Evolutionary conservation across 192 early-diverging fungal species (phyloP).

Genomic region (Thoreauomyces humboldtii): DNA sequence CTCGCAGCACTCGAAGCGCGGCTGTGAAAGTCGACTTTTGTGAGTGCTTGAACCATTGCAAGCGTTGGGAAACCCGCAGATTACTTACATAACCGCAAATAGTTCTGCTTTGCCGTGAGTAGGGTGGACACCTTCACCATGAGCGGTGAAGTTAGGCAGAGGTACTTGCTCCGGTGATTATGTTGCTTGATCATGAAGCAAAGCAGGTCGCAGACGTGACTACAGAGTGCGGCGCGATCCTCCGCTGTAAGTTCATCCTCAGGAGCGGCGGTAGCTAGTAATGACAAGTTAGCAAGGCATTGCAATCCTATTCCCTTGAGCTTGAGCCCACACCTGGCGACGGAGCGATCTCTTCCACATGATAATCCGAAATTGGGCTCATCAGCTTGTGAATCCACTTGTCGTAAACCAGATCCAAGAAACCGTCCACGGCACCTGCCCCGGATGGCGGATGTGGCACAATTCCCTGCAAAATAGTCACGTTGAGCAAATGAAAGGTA

Average conservation of each 20-base stretch:
- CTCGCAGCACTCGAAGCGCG: slow-evolving; percentile 75
- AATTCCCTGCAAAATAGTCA: slow-evolving; percentile 8
- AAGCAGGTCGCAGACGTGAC: slow-evolving; percentile 74
- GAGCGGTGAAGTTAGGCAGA: slow-evolving; percentile 64
- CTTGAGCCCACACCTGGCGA: too few species aligned
- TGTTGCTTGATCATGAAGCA: slow-evolving; percentile 73
- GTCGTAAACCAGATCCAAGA: slow-evolving; percentile 78
- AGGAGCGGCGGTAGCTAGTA: too few species aligned
- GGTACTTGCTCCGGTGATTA: slow-evolving; percentile 72
- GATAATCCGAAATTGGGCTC: slow-evolving; percentile 59
- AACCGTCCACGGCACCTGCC: slow-evolving; percentile 69
- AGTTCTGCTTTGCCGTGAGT: slow-evolving; percentile 61
- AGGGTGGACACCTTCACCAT: slow-evolving; percentile 63
- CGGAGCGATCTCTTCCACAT: slow-evolving; percentile 1
- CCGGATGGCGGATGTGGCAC: slow-evolving; percentile 20
- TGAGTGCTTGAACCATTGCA: not conserved
- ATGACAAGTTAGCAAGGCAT: too few species aligned
- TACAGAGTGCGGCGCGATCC: slow-evolving; percentile 42
- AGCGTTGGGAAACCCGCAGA: not conserved
- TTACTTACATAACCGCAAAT: slow-evolving; percentile 67
- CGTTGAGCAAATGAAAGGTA: too few species aligned
- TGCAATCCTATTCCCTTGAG: too few species aligned
- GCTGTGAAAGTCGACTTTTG: slow-evolving; percentile 41
- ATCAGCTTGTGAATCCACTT: slow-evolving; percentile 57
- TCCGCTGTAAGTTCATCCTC: slow-evolving; percentile 5